Evolutionary conservation across 1,284 basidiomycete genomes (phyloP), one percentile per base, ranked within the genome.

Genomic region (Leucoagaricus sp.): DNA sequence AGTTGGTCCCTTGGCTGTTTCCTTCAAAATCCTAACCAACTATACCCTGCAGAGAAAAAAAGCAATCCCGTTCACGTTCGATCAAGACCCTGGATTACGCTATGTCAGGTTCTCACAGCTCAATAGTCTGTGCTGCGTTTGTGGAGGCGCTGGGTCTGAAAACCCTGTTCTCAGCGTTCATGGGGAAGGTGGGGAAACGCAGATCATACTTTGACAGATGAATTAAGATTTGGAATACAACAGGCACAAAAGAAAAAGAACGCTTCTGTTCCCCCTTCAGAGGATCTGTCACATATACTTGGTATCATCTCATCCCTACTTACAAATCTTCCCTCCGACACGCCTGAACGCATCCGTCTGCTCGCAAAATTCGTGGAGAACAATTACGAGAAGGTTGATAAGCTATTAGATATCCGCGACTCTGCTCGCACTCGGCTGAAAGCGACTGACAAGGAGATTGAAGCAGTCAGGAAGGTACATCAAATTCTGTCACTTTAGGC

Each of bases 61-160:
- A 83, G 62, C 81, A 91, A 57, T 84, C 93, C 1, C 85, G 87
- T 49, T 89, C 87, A 10, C 78, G 93, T 34, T 85, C 94, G 0
- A 91, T 96, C 75, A 98, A 98, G 70, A 86, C 91, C 0, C 77
- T 99, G 13, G 92, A 97, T 67, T 91, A 94, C 68, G 95, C 96
- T 0, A 83, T 96, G 77, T 93, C 94, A 13, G 91, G 91, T 0
- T 72, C 85, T 17, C 75, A 86, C n/a, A 91, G 93, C 0, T 81
- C 85, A 0, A 75, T 79, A 1, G 77, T 85, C n/a, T 97, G 94
- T 68, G 86, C 89, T 66, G 83, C 84, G 15, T 97, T 99, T 65
- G 86, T 99, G 2, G 93, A 97, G 55, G 87, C 85, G 1, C 72
- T 89, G 1, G 97, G 96, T 0, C 75, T 99, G 34, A 96, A 95